phyloP scores from a whole-genome alignment of 2,329 filamentous ascomycete genomes.

The Spiromastix sp. region DNA sequence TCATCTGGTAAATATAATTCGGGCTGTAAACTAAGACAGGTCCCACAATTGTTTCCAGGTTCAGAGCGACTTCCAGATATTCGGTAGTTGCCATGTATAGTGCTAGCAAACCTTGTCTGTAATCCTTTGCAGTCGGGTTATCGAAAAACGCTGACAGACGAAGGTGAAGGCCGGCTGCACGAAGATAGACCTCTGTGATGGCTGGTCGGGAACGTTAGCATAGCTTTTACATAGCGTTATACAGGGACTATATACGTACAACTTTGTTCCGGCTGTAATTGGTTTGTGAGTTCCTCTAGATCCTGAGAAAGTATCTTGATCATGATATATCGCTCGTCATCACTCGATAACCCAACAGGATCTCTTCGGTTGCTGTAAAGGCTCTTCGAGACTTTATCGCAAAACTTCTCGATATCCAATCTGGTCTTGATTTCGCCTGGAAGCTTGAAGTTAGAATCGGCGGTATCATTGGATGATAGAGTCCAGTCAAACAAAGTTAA shows the following conservation, averaged over 20 bases:
- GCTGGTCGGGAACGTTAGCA: too few relatives aligned
- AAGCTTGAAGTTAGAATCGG: slow-evolving; percentile 38
- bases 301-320: slow-evolving; percentile 37
- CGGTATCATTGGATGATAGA: slow-evolving; percentile 34
- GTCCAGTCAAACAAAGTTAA: slow-evolving; percentile 53
- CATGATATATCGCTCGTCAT: slow-evolving; percentile 34
- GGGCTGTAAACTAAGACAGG: slow-evolving; percentile 43
- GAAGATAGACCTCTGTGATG: slow-evolving; percentile 39
- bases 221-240: background rate
- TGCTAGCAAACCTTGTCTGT: slow-evolving; percentile 34
- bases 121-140: slow-evolving; percentile 35
- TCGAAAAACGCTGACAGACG: slow-evolving; percentile 42
- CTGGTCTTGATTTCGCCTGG: slow-evolving; percentile 42
- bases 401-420: slow-evolving; percentile 48
- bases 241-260: slow-evolving; percentile 18
- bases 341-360: slow-evolving; percentile 40
- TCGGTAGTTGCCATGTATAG: slow-evolving; percentile 36
- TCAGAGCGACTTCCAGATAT: slow-evolving; percentile 38
- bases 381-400: slow-evolving; percentile 45
- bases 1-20: slow-evolving; percentile 58
- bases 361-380: slow-evolving; percentile 48
- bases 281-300: slow-evolving; percentile 43
- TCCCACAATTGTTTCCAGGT: slow-evolving; percentile 33
- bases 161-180: slow-evolving; percentile 37
- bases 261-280: slow-evolving; percentile 32